Evolutionary conservation across 805 yeast species (phyloP).

Genomic region (Candida sonorensis): DNA sequence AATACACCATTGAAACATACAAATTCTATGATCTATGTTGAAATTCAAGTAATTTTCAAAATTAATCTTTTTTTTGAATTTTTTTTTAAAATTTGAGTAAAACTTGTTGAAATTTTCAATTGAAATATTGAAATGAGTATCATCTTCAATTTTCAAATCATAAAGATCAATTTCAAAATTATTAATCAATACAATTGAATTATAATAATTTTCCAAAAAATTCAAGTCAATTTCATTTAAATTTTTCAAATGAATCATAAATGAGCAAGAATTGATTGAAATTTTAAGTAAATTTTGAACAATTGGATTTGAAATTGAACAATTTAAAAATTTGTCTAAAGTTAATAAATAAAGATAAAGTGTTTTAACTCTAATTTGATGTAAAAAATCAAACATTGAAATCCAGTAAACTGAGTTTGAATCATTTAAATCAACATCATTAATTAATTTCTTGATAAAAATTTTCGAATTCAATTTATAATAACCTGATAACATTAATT

Average conservation of each 20-base stretch:
- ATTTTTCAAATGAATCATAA: conserved; percentile 18
- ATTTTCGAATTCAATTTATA: conserved; percentile 15
- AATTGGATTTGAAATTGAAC: conserved; percentile 5
- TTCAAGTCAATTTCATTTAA: conserved; percentile 11
- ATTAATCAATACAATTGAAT: conserved; percentile 13
- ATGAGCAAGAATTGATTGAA: conserved; percentile 15
- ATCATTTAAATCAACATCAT: too few relatives aligned
- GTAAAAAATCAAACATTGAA: conserved; percentile 23
- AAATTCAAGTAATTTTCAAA: conserved; percentile 13
- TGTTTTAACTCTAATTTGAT: conserved; percentile 28
- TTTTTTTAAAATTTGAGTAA: too few relatives aligned
- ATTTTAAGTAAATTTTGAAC: conserved; percentile 16
- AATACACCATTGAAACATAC: conserved; percentile 26
- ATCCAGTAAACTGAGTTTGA: conserved; percentile 18
- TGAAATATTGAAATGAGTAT: too few relatives aligned
- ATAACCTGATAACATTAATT: conserved; percentile 15
- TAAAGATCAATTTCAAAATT: conserved; percentile 1
- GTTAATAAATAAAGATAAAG: conserved; percentile 29
- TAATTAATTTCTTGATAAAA: too few relatives aligned
- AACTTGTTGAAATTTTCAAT: too few relatives aligned
- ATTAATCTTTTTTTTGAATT: conserved; percentile 6
- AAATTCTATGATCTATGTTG: conserved; percentile 25
- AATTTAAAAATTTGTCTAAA: conserved; percentile 18
- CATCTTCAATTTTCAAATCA: too few relatives aligned
- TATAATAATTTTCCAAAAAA: conserved; percentile 14